These are phyloP conservation scores for Trebouxia sp. DNA, from an alignment of 139 green algal genomes.

Conservation along the genomic window DNA sequence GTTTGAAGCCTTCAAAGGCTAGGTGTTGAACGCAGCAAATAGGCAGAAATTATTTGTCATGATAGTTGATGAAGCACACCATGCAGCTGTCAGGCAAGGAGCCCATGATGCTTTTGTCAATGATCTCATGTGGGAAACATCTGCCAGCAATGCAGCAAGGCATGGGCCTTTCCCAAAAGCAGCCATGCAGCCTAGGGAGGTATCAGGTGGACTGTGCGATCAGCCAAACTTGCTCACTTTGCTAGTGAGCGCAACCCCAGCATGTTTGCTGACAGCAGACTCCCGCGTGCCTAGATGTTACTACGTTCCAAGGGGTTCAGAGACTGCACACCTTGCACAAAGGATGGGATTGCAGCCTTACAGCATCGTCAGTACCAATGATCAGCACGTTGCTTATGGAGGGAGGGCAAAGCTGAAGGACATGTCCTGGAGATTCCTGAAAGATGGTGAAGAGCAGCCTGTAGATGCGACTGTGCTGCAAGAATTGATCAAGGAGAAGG, in stretches of 20 bases:
- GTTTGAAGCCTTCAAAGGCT: neutral
- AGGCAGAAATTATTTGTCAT: neutral
- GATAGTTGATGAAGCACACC: neutral
- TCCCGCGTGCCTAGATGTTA: neutral
- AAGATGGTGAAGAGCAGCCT: neutral
- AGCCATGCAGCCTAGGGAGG: neutral
- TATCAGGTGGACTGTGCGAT: neutral
- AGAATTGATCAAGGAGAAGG: neutral
- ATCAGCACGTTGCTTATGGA: too few relatives aligned
- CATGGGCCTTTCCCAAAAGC: neutral
- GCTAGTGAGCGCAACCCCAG: neutral
- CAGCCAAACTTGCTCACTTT: neutral
- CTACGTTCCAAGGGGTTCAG: neutral
- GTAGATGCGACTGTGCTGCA: neutral
- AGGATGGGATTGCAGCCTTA: neutral
- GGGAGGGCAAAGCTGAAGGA: neutral
- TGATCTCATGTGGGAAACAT: neutral
- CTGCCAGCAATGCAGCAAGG: neutral
- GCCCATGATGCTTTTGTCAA: slow-evolving; percentile 1
- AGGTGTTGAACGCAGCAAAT: neutral
- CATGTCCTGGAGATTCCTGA: neutral
- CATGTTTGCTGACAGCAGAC: neutral
- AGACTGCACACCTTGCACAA: too few relatives aligned
- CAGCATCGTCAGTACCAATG: neutral
- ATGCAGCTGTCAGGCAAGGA: neutral